Evolutionary conservation across 2,329 filamentous ascomycete genomes (phyloP).

Genomic region (Sordariomycetes sp.): DNA sequence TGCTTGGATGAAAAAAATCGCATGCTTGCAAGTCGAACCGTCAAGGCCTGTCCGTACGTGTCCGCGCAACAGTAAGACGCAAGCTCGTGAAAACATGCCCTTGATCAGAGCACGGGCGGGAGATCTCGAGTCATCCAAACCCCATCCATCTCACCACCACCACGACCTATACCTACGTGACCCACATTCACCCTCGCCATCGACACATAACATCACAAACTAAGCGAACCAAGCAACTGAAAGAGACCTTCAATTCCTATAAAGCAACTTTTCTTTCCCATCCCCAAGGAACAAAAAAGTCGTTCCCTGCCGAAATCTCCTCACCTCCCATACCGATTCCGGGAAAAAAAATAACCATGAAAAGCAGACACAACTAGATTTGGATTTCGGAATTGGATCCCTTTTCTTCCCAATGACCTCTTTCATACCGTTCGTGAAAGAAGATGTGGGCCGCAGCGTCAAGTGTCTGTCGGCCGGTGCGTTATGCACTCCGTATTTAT

Average conservation of each 20-base stretch:
- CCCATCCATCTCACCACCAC: no score
- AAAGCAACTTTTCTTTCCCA: conserved; percentile 2
- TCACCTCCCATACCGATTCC: neutral
- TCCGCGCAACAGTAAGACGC: no score
- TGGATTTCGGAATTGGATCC: neutral
- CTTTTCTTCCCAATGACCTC: neutral
- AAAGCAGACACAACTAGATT: neutral
- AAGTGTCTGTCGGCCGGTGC: neutral
- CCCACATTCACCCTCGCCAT: neutral
- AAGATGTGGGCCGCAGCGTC: neutral
- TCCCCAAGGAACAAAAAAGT: neutral
- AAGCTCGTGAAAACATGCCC: no score
- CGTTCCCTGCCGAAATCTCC: neutral
- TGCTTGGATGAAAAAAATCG: no score
- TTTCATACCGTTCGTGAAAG: neutral
- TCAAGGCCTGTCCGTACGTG: no score
- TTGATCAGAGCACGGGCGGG: no score
- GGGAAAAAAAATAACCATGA: neutral
- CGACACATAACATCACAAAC: neutral
- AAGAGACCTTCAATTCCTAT: conserved; percentile 1
- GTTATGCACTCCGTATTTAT: conserved; percentile 18
- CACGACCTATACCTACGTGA: neutral
- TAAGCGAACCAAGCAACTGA: neutral
- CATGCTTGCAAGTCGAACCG: no score
- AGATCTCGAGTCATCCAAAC: no score